These are phyloP conservation scores for Oidium heveae DNA, from an alignment of 2,329 filamentous ascomycete genomes.

Conservation along the genomic window DNA sequence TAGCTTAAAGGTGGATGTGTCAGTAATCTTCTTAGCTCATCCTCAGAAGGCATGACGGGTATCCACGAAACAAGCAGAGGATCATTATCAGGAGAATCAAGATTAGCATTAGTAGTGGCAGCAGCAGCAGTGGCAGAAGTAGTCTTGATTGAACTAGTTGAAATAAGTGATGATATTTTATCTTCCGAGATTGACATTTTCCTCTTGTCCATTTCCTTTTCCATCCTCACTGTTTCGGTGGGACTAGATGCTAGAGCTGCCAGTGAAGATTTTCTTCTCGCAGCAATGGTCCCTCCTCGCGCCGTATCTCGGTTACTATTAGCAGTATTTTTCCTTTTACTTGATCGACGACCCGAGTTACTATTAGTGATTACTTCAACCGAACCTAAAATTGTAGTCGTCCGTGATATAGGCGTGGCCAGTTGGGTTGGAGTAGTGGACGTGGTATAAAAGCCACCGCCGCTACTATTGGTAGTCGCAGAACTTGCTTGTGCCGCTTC, in stretches of 20 bases:
- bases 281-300: too few species aligned
- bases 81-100: conserved; percentile 26
- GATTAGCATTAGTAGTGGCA: conserved; percentile 3
- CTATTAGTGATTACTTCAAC: too few species aligned
- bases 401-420: conserved; percentile 2
- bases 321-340: too few species aligned
- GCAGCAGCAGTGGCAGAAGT: conserved; percentile 6
- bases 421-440: conserved; percentile 7
- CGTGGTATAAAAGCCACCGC: neutral
- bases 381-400: conserved; percentile 5
- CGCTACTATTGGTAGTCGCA: too few species aligned
- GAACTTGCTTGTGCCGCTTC: conserved; percentile 24
- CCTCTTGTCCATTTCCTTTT: too few species aligned
- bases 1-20: conserved; percentile 41
- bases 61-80: conserved; percentile 32
- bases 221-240: too few species aligned
- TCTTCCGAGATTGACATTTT: too few species aligned
- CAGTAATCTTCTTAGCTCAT: conserved; percentile 38
- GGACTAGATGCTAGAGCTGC: too few species aligned
- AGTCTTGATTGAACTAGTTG: neutral
- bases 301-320: too few species aligned
- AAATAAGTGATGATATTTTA: too few species aligned
- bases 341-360: too few species aligned
- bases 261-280: too few species aligned
- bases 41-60: conserved; percentile 30